These are phyloP conservation scores for Auricularia sp. DNA, from an alignment of 768 basidiomycete species.

Conservation along the genomic window DNA sequence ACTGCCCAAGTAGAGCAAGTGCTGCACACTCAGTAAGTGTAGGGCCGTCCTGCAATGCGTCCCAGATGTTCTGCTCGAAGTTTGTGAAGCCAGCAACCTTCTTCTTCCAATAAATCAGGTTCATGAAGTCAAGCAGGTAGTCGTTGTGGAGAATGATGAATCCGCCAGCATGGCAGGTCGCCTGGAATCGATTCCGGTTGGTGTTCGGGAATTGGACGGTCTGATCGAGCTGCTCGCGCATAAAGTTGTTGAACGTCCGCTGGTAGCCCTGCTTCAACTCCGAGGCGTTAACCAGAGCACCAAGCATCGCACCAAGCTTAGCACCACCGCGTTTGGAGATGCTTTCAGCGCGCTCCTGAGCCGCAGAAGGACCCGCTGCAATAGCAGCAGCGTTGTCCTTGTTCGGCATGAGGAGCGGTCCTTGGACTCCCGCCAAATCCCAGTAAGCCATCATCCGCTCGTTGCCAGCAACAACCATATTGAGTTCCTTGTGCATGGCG, in stretches of 20 bases:
- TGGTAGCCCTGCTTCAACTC: constrained; percentile 9
- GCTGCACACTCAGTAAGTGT: constrained; percentile 17
- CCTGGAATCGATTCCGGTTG: constrained; percentile 16
- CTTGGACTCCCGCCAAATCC: constrained; percentile 9
- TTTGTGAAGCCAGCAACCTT: constrained; percentile 13
- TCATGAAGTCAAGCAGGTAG: constrained; percentile 14
- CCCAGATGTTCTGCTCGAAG: constrained; percentile 19
- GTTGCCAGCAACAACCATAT: constrained; percentile 23
- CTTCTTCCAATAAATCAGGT: constrained; percentile 12
- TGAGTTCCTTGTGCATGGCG: constrained; percentile 31
- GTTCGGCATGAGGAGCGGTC: constrained; percentile 21
- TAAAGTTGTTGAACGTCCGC: constrained; percentile 12
- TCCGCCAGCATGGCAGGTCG: constrained; percentile 11
- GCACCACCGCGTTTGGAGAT: constrained; percentile 15
- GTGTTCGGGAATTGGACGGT: constrained; percentile 15
- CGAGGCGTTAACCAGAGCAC: background rate
- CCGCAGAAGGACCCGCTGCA: background rate
- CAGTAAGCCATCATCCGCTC: constrained; percentile 21
- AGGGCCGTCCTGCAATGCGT: constrained; percentile 11
- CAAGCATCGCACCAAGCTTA: constrained; percentile 16
- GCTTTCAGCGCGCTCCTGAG: background rate
- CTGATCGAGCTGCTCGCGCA: constrained; percentile 7
- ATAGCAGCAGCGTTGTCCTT: constrained; percentile 19
- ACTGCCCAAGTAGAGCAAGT: constrained; percentile 13
- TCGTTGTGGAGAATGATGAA: constrained; percentile 10